Base-by-base conservation (phyloP, 129 eudicot species). In the Lactuca saligna region DNA sequence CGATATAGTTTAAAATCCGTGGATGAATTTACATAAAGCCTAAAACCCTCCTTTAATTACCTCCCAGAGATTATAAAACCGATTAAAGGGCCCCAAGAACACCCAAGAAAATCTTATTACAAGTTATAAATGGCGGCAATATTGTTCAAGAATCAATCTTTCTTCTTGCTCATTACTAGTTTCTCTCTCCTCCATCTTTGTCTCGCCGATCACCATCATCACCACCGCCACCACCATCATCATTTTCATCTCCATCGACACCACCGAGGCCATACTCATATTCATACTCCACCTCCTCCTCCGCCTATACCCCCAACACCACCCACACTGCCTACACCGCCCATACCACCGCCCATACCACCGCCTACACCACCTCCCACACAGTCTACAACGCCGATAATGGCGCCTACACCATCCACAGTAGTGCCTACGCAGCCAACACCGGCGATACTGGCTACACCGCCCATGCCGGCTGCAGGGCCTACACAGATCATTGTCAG, bases 181-280 rank as follows among this genome's bases (percentile, higher is more conserved):
- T 39, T 80, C 68, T 78, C 73, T 54, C 69, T 74, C 70, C 56
- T 79, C 76, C 73, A 69, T 14, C 66, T 58, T 46, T 44, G 57
- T 54, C 57, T 69, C 66, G 35, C 72, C 61, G 65, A 73, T 41
- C 74, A 71, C 58, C 73, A 63, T 67, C 49, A 41, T 34, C 37
- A 16, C 61, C 69, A 54, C 79, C 71, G 35, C 33, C 57, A 49
- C 65, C 56, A 29, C 72, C 72, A 6, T 63, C 51, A 32, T 63
- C 51, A 32, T 57, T 58, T 3, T 6, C 57, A 58, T 48, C 29
- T 8, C 50, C 59, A 3, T 34, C 65, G 1, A 25, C 29, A 25
- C 62, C 58, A 14, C 51, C 65, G n/a, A 4, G 8, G 7, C 7
- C 57, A n/a, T 15, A 53, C 17, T 3, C 57, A 51, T 31, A 37